These are phyloP conservation scores for Vaucheria bursata DNA, from an alignment of 352 stramenopile genomes.

Conservation along the genomic window DNA sequence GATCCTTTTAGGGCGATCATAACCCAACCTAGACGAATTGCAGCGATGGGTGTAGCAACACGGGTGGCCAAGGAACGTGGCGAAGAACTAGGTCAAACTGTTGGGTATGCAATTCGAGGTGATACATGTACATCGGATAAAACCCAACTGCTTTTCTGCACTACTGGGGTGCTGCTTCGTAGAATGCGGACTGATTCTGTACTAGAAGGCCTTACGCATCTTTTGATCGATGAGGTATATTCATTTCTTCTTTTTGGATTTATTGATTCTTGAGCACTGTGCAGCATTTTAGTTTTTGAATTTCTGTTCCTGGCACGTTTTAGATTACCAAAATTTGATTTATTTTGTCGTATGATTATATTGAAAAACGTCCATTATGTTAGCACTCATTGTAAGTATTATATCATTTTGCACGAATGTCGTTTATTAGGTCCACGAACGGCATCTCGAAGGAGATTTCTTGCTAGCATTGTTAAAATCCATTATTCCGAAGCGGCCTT, in stretches of 20 bases:
- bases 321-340: neutral
- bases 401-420: neutral
- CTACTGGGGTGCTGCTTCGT: constrained; percentile 83
- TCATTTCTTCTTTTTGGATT: neutral
- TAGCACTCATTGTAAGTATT: too few species aligned
- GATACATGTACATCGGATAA: constrained; percentile 70
- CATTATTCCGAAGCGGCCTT: constrained; percentile 49
- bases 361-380: too few species aligned
- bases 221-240: neutral
- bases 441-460: constrained; percentile 77
- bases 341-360: neutral
- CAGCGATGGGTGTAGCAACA: constrained; percentile 78
- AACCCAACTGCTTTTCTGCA: constrained; percentile 87
- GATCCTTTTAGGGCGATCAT: too few species aligned
- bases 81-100: constrained; percentile 20
- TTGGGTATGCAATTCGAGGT: constrained; percentile 78
- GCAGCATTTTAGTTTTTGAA: neutral
- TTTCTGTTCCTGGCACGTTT: neutral
- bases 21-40: constrained; percentile 77
- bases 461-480: constrained; percentile 74
- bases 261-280: neutral
- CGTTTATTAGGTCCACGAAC: constrained; percentile 68
- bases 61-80: constrained; percentile 72
- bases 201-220: neutral
- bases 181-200: constrained; percentile 56